Evolutionary conservation across 345 rosid species (phyloP).

Genomic region (Bruguiera sexangula): DNA sequence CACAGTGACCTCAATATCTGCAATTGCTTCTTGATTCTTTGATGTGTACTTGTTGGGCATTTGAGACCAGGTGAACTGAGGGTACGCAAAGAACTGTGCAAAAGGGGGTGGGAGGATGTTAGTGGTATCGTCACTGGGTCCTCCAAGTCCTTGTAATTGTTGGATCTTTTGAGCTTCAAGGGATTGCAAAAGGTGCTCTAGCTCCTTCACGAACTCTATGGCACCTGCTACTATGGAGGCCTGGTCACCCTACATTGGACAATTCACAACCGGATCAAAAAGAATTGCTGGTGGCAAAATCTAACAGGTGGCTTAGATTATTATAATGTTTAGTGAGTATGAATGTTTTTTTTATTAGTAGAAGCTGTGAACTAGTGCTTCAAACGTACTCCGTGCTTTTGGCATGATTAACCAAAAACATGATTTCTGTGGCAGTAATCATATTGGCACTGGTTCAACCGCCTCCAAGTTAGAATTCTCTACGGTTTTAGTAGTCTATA

Average conservation of each 20-base stretch:
- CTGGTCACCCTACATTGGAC: slow-evolving; percentile 72
- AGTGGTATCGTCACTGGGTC: slow-evolving; percentile 12
- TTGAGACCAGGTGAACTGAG: slow-evolving; percentile 57
- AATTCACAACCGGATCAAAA: no score
- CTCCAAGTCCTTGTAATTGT: slow-evolving; percentile 11
- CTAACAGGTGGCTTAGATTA: no score
- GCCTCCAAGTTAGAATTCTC: no score
- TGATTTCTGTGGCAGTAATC: no score
- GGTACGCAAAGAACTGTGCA: slow-evolving; percentile 50
- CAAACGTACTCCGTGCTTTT: no score
- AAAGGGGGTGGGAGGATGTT: slow-evolving; percentile 27
- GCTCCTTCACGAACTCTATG: slow-evolving; percentile 82
- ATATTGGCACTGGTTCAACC: no score
- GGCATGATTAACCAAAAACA: no score
- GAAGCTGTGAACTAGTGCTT: no score
- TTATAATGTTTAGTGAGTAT: no score
- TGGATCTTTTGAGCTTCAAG: slow-evolving; percentile 65
- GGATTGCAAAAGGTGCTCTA: slow-evolving; percentile 62
- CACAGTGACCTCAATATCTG: slow-evolving; percentile 77
- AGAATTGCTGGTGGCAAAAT: no score
- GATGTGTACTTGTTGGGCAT: slow-evolving; percentile 42
- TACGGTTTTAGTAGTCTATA: neutral
- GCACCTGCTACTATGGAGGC: slow-evolving; percentile 94
- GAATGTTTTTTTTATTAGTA: no score
- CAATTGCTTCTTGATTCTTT: slow-evolving; percentile 43